Evolutionary conservation across 1,284 basidiomycete species (phyloP).

Genomic region (Heterobasidion annosum): DNA sequence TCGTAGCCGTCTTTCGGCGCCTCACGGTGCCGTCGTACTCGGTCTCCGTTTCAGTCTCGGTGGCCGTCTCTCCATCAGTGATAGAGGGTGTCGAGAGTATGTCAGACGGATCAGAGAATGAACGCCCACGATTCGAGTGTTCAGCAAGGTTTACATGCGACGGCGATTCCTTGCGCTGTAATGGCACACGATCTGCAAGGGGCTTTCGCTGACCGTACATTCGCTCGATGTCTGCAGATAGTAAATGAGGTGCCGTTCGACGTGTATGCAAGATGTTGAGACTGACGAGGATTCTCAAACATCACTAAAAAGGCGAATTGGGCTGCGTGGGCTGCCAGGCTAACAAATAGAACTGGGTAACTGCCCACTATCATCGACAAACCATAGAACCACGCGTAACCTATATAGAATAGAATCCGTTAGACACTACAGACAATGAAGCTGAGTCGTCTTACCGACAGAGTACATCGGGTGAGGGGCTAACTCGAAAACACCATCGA

Average conservation of each 20-base stretch:
- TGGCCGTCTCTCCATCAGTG: conserved; percentile 68
- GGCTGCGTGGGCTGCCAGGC: conserved; percentile 85
- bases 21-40: conserved; percentile 16
- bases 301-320: conserved; percentile 96
- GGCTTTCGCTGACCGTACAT: conserved; percentile 85
- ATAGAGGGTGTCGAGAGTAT: conserved; percentile 47
- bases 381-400: conserved; percentile 95
- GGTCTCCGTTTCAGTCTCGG: conserved; percentile 52
- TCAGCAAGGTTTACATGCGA: background rate
- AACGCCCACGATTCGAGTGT: conserved; percentile 6
- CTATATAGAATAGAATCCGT: conserved; percentile 23
- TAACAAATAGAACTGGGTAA: conserved; percentile 90
- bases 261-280: background rate
- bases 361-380: conserved; percentile 84
- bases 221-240: conserved; percentile 77
- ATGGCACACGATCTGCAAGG: conserved; percentile 74
- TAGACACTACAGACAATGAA: background rate
- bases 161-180: conserved; percentile 20
- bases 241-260: background rate
- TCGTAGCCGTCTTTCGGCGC: conserved; percentile 4
- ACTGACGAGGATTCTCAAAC: conserved; percentile 94
- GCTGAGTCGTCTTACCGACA: conserved; percentile 51
- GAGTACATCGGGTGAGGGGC: conserved; percentile 92
- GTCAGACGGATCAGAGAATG: conserved; percentile 15
- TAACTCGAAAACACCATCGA: conserved; percentile 96